Conservation (phyloP, 768 basidiomycete genomes). For the Pisolithus albus region DNA sequence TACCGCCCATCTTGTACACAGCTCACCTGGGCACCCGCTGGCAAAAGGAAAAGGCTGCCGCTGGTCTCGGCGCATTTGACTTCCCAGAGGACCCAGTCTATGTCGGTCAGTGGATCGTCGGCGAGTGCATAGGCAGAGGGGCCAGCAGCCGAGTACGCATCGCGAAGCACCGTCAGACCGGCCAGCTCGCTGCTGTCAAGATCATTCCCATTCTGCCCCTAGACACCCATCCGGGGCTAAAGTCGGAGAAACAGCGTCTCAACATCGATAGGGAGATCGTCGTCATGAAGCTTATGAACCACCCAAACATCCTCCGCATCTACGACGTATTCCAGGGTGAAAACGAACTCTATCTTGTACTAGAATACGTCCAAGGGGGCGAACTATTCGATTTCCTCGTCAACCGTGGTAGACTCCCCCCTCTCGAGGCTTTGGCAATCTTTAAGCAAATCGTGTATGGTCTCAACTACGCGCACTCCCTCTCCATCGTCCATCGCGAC, state of each 20-base stretch:
- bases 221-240: slow-evolving; percentile 58
- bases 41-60: slow-evolving; percentile 83
- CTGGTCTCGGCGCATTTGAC: slow-evolving; percentile 68
- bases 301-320: slow-evolving; percentile 92
- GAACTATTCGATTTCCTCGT: slow-evolving; percentile 97
- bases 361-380: slow-evolving; percentile 94
- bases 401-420: slow-evolving; percentile 73
- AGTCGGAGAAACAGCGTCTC: slow-evolving; percentile 74
- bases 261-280: slow-evolving; percentile 93
- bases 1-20: slow-evolving; percentile 65
- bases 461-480: slow-evolving; percentile 93
- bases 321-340: slow-evolving; percentile 95
- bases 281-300: slow-evolving; percentile 99
- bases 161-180: slow-evolving; percentile 77
- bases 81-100: slow-evolving; percentile 77
- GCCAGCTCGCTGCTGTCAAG: slow-evolving; percentile 92
- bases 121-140: slow-evolving; percentile 91
- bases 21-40: slow-evolving; percentile 75
- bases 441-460: slow-evolving; percentile 96
- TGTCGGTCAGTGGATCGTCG: slow-evolving; percentile 90
- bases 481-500: slow-evolving; percentile 97
- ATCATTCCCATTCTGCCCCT: slow-evolving; percentile 83
- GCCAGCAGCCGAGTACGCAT: slow-evolving; percentile 93
- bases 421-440: slow-evolving; percentile 79
- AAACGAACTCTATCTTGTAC: slow-evolving; percentile 82